Evolutionary conservation across 2,329 filamentous ascomycete genomes (phyloP), one percentile per base, ranked within the genome.

Genomic region (Endoconidiophora polonica): DNA sequence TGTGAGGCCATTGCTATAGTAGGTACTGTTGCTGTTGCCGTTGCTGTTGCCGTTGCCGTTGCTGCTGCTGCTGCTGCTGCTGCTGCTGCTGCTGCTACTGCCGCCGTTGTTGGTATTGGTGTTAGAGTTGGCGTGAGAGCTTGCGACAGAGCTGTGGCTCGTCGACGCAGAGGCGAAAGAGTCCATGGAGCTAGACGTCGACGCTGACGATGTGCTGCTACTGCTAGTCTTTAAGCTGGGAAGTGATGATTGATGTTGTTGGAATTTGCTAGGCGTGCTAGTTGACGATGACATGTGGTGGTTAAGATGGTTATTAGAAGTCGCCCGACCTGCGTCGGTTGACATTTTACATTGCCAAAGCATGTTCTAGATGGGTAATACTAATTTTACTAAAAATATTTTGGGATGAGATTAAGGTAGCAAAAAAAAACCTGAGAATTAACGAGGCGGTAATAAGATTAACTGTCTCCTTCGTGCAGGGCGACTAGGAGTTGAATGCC

Each of bases 341-440:
- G 40, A 20, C 38, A 23, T 44, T 37, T 53, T 53, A 42, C 38
- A 49, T 23, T 53, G 51, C 51, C 51, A 53, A 16, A 53, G 51
- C 51, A 53, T 53, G 12, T 23, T 44, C 23, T 39, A 26, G 36
- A 6, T 12, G 14, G 47, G 14, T 7, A 18, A 14, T 45, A 29
- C 22, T 45, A 6, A 9, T 33, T 33, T 33, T 33, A 18, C 16
- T 33, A 33, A 4, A 9, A 1, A 9, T 33, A 9, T 10, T 10
- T 33, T 33, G 33, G 18, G 14, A 7, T 4, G 2, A 16, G 12
- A 45, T 33, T 9, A 41, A 40, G 45, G 20, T 14, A 41, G 18
- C 20, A 39, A 16, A 23, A 40, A 29, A n/a, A 14, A 39, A 46
- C 20, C 12, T 9, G 23, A 38, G 16, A 33, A 33, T 33, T 33